Evolutionary conservation across 1,284 basidiomycete genomes (phyloP), one percentile per base, ranked within the genome.

Genomic region (Cryptococcus floricola): DNA sequence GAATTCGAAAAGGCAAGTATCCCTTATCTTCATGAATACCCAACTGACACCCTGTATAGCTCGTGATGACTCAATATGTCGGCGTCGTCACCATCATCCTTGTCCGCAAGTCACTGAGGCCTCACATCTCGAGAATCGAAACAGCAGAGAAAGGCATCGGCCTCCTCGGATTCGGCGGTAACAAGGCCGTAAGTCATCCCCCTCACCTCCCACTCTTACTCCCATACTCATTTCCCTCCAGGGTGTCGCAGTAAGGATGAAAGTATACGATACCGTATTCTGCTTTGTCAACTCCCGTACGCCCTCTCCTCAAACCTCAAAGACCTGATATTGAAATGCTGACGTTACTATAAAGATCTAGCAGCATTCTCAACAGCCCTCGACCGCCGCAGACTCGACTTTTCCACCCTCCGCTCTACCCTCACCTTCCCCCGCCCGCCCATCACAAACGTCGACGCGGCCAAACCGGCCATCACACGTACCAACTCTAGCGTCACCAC

Each of bases 281-380:
- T 83, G 82, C 79, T 81, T 79, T 63, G 80, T 84, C 38, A 79
- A 84, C 49, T 82, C 66, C 79, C 69, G 82, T 82, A 16, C 80
- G 83, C 81, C 77, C 8, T 73, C 6, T 34, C 16, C 39, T 41
- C n/a, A 12, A 14, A 7, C 25, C 14, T 5, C 3, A 27, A 12
- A 16, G 25, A 41, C 42, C n/a, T 28, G 23, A 25, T n/a, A 31
- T 25, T 8, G 39, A 7, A 18, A 42, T 42, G 41, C 59, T 54
- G 72, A 61, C 57, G n/a, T 28, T 19, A 23, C 25, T 42, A n/a
- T 37, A 18, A 57, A 84, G 82, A 81, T 77, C 53, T 81, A 76
- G 55, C 83, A 77, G 70, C 82, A 75, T 67, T 81, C 78, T 58
- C 82, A 78, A 71, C 81, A 78, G 59, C 83, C 78, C 68, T 83